Evolutionary conservation across 164 flowering plant genomes (phyloP).

Genomic region (Vitis rotundifolia): DNA sequence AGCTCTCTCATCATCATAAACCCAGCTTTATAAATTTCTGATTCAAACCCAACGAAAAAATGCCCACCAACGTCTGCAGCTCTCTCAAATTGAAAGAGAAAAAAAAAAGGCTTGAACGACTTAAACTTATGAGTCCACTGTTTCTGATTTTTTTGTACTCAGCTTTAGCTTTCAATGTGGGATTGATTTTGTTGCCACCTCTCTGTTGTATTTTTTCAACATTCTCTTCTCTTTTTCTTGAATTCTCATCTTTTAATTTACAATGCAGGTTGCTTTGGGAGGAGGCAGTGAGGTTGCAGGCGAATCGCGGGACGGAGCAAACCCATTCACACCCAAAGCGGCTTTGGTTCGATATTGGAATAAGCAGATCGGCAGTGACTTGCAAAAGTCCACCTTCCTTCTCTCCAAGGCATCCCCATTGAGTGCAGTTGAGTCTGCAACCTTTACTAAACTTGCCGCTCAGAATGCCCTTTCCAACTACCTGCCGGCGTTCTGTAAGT

Average conservation of each 20-base stretch:
- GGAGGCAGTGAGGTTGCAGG: slow-evolving; percentile 16
- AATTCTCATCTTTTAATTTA: neutral
- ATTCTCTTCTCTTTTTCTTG: neutral
- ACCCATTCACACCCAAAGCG: slow-evolving; percentile 78
- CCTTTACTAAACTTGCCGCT: slow-evolving; percentile 56
- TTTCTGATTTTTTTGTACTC: no score
- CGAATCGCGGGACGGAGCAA: slow-evolving; percentile 20
- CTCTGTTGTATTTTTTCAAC: neutral
- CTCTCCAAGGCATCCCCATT: slow-evolving; percentile 78
- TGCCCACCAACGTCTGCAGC: no score
- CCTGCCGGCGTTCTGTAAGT: slow-evolving; percentile 61
- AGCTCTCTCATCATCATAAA: no score
- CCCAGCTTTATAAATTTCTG: no score
- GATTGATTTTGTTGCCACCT: no score
- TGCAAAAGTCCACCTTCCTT: slow-evolving; percentile 52
- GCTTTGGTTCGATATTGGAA: slow-evolving; percentile 77
- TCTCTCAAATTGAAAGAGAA: no score
- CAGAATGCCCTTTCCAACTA: slow-evolving; percentile 44
- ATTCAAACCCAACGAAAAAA: no score
- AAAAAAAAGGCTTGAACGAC: no score
- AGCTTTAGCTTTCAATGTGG: no score
- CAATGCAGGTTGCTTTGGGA: slow-evolving; percentile 42
- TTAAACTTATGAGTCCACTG: no score
- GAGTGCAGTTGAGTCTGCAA: slow-evolving; percentile 47
- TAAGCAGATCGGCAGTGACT: slow-evolving; percentile 47